Evolutionary conservation across 2,329 filamentous ascomycete genomes (phyloP), one percentile per base, ranked within the genome.

Genomic region (Lachnellula suecica): DNA sequence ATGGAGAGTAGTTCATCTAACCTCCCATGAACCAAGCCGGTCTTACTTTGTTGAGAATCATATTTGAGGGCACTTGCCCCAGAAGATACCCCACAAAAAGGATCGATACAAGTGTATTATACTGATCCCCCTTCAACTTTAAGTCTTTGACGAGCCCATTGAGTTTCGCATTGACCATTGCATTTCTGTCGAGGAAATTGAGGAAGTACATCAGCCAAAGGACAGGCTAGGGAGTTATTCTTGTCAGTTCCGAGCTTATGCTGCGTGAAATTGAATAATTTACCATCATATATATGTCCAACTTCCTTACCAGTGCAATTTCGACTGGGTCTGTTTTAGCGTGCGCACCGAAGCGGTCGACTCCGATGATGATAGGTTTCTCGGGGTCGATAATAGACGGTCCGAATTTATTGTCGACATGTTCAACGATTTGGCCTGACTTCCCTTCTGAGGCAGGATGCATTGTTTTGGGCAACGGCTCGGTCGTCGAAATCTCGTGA

Each of bases 21-120:
- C 51, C 51, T 25, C 44, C 44, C 60, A 79, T 72, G 59, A 77
- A 78, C 10, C 71, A 59, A 1, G 72, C 73, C 0, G 76, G 76
- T 22, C 69, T 48, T 71, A 68, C 62, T 63, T 51, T 24, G n/a
- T 41, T 49, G 31, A 52, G 66, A 1, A 74, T 44, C 65, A 74
- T 71, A 51, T 74, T 74, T 47, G 71, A 73, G 0, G 70, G 71
- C 0, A 72, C 65, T 42, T 37, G 37, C 4, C 47, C 49, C 6
- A 59, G 45, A 41, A 59, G 27, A 34, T 59, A 58, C 13, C 63
- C 59, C 22, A 69, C 58, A 50, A 66, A 67, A 46, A 69, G 63
- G 22, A 68, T 62, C 9, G 60, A 62, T 13, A 67, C 47, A 10
- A 59, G 59, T 24, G 63, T 62, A 50, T 60, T 62, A 50, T 65